Base-by-base conservation (phyloP, 2,329 filamentous ascomycete genomes). In the Atkinsonella texensis region DNA sequence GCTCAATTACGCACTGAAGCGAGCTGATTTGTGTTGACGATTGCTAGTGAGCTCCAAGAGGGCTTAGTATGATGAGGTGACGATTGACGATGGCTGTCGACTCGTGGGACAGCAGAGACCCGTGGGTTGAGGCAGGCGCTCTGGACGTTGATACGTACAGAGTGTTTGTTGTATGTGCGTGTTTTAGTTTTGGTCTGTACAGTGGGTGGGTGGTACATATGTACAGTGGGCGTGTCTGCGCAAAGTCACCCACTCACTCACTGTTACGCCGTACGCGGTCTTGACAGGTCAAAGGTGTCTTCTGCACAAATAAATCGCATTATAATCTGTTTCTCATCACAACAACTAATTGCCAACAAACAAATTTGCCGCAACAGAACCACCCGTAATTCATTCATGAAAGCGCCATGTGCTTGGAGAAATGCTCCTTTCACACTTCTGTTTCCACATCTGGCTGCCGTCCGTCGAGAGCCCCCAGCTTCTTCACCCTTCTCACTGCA, bases 391-490 rank as follows among this genome's bases (percentile, higher is more conserved):
- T 33, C 17, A 18, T 35, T 35, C 23, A 15, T 44, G 11, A 6
- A 28, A 4, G 9, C 23, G 8, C 39, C 18, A 6, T 32, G 9
- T 13, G 38, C 15, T 23, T 40, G 2, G 40, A 13, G 13, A 52
- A 18, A 3, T 12, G 4, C 13, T 39, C 18, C n/a, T n/a, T 9
- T 23, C 13, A 80, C 12, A 79, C 71, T 65, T 89, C 85, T 0
- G 88, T 94, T 76, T 95, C 90, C 39, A 95, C 82, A 65, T 89
- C 88, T 3, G 91, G 91, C 67, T 91, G 84, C 55, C 91, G 76
- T 1, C 91, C 91, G 41, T 82, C 81, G 62, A 97, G 68, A 35
- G 83, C 84, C 10, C 93, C 76, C 63, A 87, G 83, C 61, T 86
- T 85, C 66, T 84, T 86, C 51, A 94, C 70, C 65, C 87, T 87